These are phyloP conservation scores for Tuber umbilicatum DNA, from an alignment of 495 filamentous ascomycete species.

Conservation along the genomic window DNA sequence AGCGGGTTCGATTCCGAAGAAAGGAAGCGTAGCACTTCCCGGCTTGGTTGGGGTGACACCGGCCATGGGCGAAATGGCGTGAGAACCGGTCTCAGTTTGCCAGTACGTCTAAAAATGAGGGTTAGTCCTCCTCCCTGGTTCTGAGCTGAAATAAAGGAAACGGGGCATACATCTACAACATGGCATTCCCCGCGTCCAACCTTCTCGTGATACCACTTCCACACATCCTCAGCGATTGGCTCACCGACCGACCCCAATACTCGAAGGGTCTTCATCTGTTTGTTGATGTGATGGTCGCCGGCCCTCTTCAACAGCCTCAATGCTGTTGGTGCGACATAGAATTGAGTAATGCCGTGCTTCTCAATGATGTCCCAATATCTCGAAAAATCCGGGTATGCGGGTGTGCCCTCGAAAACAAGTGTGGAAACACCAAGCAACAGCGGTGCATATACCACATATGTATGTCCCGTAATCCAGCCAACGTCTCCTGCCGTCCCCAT, in stretches of 20 bases:
- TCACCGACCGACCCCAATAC: slow-evolving; percentile 96
- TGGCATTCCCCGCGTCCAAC: slow-evolving; percentile 92
- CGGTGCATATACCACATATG: slow-evolving; percentile 96
- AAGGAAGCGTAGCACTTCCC: slow-evolving; percentile 69
- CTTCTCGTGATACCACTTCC: slow-evolving; percentile 98
- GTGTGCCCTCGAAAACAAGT: slow-evolving; percentile 98
- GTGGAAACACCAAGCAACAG: slow-evolving; percentile 87
- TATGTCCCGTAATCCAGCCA: slow-evolving; percentile 99
- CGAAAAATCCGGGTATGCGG: slow-evolving; percentile 94
- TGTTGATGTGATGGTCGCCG: slow-evolving; percentile 82
- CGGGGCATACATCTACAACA: slow-evolving; percentile 78
- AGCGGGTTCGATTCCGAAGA: slow-evolving; percentile 97
- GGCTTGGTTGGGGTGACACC: slow-evolving; percentile 74
- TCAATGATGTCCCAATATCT: slow-evolving; percentile 98
- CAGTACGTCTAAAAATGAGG: slow-evolving; percentile 74
- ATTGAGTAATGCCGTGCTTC: slow-evolving; percentile 90
- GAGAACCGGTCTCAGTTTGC: slow-evolving; percentile 98
- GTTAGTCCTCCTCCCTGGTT: not conserved
- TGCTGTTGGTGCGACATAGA: slow-evolving; percentile 96
- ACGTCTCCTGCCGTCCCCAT: slow-evolving; percentile 99
- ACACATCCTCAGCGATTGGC: slow-evolving; percentile 96
- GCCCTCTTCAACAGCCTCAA: slow-evolving; percentile 89
- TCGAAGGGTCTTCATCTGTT: slow-evolving; percentile 79
- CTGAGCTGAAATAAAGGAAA: slow-evolving; percentile 7
- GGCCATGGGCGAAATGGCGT: slow-evolving; percentile 74